Evolutionary conservation across 2,329 filamentous ascomycete genomes (phyloP).

Genomic region (Colletotrichum lupini): DNA sequence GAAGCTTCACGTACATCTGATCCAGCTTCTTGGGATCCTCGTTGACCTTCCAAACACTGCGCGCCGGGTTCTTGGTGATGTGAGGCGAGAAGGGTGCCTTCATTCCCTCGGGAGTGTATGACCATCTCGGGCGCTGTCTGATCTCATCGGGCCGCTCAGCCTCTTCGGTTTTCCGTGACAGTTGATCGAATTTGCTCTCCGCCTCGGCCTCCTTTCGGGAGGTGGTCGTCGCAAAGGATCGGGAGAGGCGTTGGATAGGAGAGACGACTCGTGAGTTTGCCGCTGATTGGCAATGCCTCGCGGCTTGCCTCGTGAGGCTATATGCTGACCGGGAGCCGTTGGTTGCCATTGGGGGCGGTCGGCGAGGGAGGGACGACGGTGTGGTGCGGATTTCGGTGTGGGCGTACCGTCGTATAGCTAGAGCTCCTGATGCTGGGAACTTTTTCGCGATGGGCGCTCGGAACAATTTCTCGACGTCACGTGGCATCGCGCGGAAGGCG

Average conservation of each 20-base stretch:
- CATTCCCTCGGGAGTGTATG: slow-evolving; percentile 75
- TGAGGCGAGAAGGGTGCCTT: slow-evolving; percentile 75
- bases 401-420: slow-evolving; percentile 16
- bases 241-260: slow-evolving; percentile 23
- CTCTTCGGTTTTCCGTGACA: slow-evolving; percentile 25
- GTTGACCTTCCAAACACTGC: slow-evolving; percentile 76
- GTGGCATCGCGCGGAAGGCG: slow-evolving; percentile 25
- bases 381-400: neutral
- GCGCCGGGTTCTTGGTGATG: slow-evolving; percentile 64
- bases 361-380: neutral
- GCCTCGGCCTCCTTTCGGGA: neutral
- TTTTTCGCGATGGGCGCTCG: slow-evolving; percentile 34
- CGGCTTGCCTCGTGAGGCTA: slow-evolving; percentile 32
- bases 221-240: slow-evolving; percentile 28
- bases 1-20: slow-evolving; percentile 78
- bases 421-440: slow-evolving; percentile 30
- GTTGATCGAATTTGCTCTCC: slow-evolving; percentile 25
- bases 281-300: slow-evolving; percentile 32
- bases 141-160: slow-evolving; percentile 23
- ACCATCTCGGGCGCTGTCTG: slow-evolving; percentile 69
- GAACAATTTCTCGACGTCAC: slow-evolving; percentile 35
- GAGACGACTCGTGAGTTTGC: slow-evolving; percentile 15
- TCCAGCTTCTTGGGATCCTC: slow-evolving; percentile 79
- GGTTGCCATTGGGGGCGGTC: slow-evolving; percentile 31
- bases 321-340: slow-evolving; percentile 33